These are phyloP conservation scores for Rhizophagus sp. DNA, from an alignment of 192 early-diverging fungal species.

Conservation along the genomic window DNA sequence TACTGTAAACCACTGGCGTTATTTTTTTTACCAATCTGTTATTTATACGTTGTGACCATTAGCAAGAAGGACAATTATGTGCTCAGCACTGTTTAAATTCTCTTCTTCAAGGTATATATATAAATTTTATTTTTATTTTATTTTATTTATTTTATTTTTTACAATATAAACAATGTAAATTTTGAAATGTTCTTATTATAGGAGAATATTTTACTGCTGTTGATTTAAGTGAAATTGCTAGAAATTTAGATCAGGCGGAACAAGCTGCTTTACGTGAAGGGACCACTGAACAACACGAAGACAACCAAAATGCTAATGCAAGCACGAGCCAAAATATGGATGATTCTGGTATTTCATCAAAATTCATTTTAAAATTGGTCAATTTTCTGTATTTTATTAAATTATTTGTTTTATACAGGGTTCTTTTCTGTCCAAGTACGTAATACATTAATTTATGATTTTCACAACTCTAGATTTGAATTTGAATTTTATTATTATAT, in stretches of 20 bases:
- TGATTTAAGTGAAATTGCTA: slow-evolving; percentile 70
- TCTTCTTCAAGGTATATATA: slow-evolving; percentile 54
- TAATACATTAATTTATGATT: not conserved
- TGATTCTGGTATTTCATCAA: slow-evolving; percentile 38
- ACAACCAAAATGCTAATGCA: not conserved
- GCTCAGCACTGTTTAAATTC: slow-evolving; percentile 82
- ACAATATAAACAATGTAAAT: not conserved
- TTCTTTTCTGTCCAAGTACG: slow-evolving; percentile 72
- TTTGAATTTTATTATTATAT: too few species aligned
- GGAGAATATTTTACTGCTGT: slow-evolving; percentile 75
- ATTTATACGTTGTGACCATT: not conserved
- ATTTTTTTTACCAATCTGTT: not conserved
- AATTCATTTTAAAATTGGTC: not conserved
- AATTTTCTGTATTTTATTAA: not conserved
- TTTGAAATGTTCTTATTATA: slow-evolving; percentile 25
- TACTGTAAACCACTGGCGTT: not conserved
- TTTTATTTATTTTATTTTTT: too few species aligned
- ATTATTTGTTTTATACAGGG: slow-evolving; percentile 35
- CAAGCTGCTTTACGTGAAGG: slow-evolving; percentile 42
- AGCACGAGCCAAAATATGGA: slow-evolving; percentile 54
- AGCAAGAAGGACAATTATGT: slow-evolving; percentile 82
- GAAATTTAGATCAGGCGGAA: slow-evolving; percentile 66
- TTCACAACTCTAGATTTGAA: too few species aligned
- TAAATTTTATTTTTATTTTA: not conserved
- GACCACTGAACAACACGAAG: not conserved